phyloP scores from a whole-genome alignment of 2,329 filamentous ascomycete species.

The Neofusicoccum laricinum region DNA sequence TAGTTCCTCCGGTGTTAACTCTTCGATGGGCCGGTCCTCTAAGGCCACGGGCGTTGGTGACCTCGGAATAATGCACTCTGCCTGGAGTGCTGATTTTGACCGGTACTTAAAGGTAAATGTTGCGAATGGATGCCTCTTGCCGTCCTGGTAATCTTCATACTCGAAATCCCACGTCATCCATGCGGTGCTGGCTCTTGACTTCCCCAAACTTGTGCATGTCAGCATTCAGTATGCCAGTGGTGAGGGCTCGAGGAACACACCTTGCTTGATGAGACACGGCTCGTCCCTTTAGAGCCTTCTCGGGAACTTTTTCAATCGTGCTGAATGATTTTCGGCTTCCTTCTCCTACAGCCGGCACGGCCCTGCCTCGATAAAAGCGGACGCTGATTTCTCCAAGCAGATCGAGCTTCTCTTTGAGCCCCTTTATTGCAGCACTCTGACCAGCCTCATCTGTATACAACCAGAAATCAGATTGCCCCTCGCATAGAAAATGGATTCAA shows the following conservation, averaged over 20 bases:
- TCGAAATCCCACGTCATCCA: conserved; percentile 11
- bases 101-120: conserved; percentile 30
- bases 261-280: conserved; percentile 23
- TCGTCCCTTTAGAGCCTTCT: conserved; percentile 25
- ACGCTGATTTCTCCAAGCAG: conserved; percentile 3
- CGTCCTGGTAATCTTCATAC: not conserved
- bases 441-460: not conserved
- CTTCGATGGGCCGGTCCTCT: conserved; percentile 23
- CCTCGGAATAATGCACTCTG: conserved; percentile 31
- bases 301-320: conserved; percentile 19
- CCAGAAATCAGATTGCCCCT: not conserved
- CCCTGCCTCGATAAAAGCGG: not conserved
- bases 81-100: conserved; percentile 29
- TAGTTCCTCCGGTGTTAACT: conserved; percentile 24
- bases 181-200: not conserved
- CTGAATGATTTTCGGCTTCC: conserved; percentile 1
- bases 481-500: not conserved
- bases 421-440: conserved; percentile 1
- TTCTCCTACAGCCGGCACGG: not conserved
- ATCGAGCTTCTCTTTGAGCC: conserved; percentile 6
- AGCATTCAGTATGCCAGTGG: not conserved
- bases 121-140: conserved; percentile 20
- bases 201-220: not conserved
- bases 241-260: conserved; percentile 11
- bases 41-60: conserved; percentile 26